A percentile compares a stretch with the other conserved stretches of the same genome.
Evolutionary conservation across 495 filamentous ascomycete genomes (phyloP).

Genomic region (Niebla homalea): DNA sequence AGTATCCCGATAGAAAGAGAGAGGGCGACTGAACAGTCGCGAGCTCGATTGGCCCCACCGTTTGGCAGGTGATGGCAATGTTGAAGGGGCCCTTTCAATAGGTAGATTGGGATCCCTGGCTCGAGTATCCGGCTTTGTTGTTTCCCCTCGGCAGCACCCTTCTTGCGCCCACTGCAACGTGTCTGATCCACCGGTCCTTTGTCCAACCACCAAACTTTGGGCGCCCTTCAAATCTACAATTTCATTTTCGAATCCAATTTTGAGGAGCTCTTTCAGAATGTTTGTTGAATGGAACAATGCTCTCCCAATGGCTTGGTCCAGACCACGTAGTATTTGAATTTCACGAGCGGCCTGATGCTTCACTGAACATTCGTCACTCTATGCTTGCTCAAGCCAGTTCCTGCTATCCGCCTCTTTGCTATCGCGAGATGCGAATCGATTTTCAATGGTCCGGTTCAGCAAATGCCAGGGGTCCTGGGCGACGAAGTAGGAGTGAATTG

Average conservation of each 20-base stretch:
- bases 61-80: conserved; percentile 15
- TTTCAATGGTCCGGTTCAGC: background rate
- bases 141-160: background rate
- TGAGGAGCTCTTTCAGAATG: too few relatives aligned
- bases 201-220: background rate
- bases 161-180: background rate
- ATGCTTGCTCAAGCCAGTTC: background rate
- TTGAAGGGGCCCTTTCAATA: background rate
- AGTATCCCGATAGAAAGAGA: conserved; percentile 11
- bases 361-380: background rate
- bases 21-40: conserved; percentile 11
- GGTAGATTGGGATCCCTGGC: background rate
- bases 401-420: background rate
- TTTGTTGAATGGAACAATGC: too few relatives aligned
- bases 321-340: too few relatives aligned
- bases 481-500: too few relatives aligned
- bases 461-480: background rate
- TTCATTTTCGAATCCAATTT: background rate
- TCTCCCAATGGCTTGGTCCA: too few relatives aligned
- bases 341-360: background rate
- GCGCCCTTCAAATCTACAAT: background rate
- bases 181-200: conserved; percentile 4
- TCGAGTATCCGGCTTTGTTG: background rate
- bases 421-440: too few relatives aligned
- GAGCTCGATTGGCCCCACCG: conserved; percentile 12